A percentile compares a stretch with the other conserved stretches of the same genome.
Conservation (phyloP, 495 filamentous ascomycete species). For the Filosporella fistucella region DNA sequence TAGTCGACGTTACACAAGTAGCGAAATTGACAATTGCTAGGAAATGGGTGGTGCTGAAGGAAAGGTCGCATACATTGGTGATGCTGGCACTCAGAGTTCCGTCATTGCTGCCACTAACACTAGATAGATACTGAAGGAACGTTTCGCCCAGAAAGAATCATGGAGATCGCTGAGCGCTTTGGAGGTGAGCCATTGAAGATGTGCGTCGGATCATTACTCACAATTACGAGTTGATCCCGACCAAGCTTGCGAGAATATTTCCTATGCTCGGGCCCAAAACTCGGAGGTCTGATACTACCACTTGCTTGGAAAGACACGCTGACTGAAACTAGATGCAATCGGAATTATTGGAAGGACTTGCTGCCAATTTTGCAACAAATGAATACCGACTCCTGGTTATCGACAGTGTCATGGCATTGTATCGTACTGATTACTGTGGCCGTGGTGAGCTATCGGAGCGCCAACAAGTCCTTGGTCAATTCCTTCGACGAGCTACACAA, state of each 20-base stretch:
- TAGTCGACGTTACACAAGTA: background rate
- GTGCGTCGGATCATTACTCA: background rate
- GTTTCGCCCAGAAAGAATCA: constrained; percentile 62
- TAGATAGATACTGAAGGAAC: constrained; percentile 69
- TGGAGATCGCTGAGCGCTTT: constrained; percentile 75
- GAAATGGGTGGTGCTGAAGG: constrained; percentile 72
- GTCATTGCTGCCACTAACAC: constrained; percentile 1
- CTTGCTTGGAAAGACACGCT: background rate
- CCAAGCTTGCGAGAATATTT: constrained; percentile 64
- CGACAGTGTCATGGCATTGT: constrained; percentile 77
- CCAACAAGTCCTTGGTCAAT: constrained; percentile 71
- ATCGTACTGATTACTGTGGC: constrained; percentile 70
- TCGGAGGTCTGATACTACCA: constrained; percentile 42
- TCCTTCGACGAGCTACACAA: constrained; percentile 63
- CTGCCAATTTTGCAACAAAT: constrained; percentile 59
- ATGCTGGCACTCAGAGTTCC: background rate
- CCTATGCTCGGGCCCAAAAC: constrained; percentile 67
- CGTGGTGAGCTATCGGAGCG: constrained; percentile 73
- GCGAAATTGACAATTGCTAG: constrained; percentile 26
- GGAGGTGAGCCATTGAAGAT: constrained; percentile 32
- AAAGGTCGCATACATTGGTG: constrained; percentile 75
- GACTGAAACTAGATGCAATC: constrained; percentile 52
- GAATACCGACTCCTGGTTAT: constrained; percentile 70
- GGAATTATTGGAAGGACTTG: constrained; percentile 63
- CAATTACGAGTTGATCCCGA: constrained; percentile 20